Evolutionary conservation across 371 early-diverging fungal species (phyloP).

Genomic region (Mucor circinelloides): DNA sequence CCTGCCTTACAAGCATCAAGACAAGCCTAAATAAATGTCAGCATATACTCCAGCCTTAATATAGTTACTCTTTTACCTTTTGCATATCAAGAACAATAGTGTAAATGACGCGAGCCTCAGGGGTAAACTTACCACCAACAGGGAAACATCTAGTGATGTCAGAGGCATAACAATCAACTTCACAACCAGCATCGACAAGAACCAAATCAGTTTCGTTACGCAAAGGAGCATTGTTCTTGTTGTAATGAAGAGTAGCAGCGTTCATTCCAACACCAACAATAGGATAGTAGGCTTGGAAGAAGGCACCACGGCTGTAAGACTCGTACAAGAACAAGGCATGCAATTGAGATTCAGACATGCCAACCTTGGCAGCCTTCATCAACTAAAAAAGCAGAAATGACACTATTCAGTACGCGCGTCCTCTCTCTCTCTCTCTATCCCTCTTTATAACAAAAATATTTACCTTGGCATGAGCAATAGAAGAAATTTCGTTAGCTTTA

Average conservation of each 20-base stretch:
- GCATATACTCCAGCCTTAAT: neutral
- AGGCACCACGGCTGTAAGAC: slow-evolving; percentile 69
- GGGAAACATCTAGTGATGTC: slow-evolving; percentile 94
- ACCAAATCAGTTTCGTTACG: slow-evolving; percentile 52
- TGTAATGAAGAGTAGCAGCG: slow-evolving; percentile 86
- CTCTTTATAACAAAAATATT: neutral
- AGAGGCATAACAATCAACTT: slow-evolving; percentile 79
- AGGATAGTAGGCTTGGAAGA: slow-evolving; percentile 84
- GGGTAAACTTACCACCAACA: slow-evolving; percentile 76
- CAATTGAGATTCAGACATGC: slow-evolving; percentile 72
- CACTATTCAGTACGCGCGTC: no score
- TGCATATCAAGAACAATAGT: slow-evolving; percentile 86
- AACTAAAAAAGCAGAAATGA: slow-evolving; percentile 37
- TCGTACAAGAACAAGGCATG: slow-evolving; percentile 80
- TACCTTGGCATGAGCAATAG: slow-evolving; percentile 74
- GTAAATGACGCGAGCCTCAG: slow-evolving; percentile 79
- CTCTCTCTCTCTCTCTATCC: no score
- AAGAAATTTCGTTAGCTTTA: slow-evolving; percentile 74
- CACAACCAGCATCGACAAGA: slow-evolving; percentile 90
- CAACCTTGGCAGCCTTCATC: slow-evolving; percentile 65
- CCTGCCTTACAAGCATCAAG: slow-evolving; percentile 75
- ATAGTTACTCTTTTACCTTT: slow-evolving; percentile 40
- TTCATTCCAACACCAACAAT: slow-evolving; percentile 83
- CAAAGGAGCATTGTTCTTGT: slow-evolving; percentile 67
- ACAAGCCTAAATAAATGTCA: slow-evolving; percentile 26